These are phyloP conservation scores for Coniochaeta ligniaria DNA, from an alignment of 2,329 filamentous ascomycete species.

Conservation along the genomic window DNA sequence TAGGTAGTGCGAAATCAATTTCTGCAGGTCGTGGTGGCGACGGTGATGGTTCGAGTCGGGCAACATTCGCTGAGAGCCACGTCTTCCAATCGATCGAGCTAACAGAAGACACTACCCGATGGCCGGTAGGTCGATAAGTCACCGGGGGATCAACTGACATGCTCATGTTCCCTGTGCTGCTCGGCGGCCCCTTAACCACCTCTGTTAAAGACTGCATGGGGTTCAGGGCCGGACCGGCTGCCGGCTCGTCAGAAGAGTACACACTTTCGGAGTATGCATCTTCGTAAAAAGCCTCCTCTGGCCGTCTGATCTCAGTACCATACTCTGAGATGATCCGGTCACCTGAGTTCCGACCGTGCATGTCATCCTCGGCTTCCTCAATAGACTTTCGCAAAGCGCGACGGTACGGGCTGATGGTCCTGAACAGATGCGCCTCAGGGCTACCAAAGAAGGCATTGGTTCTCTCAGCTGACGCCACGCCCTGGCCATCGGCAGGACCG, in stretches of 20 bases:
- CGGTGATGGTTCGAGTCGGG: slow-evolving; percentile 20
- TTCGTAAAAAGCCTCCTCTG: not conserved
- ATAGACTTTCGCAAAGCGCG: slow-evolving; percentile 42
- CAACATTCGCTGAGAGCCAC: slow-evolving; percentile 29
- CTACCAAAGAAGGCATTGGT: slow-evolving; percentile 46
- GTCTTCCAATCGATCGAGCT: slow-evolving; percentile 39
- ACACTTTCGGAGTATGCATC: slow-evolving; percentile 1
- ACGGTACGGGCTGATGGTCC: slow-evolving; percentile 48
- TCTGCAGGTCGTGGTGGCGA: slow-evolving; percentile 14
- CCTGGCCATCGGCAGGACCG: not conserved
- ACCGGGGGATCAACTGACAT: slow-evolving; percentile 14
- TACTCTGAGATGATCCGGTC: not conserved
- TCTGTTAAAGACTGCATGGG: not conserved
- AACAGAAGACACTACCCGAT: slow-evolving; percentile 30
- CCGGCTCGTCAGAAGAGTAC: slow-evolving; percentile 1
- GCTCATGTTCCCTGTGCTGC: slow-evolving; percentile 7
- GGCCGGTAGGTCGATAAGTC: slow-evolving; percentile 20
- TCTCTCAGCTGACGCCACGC: slow-evolving; percentile 16
- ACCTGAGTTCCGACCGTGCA: slow-evolving; percentile 11
- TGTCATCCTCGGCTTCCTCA: slow-evolving; percentile 13
- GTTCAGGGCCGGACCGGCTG: not conserved
- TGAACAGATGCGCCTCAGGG: slow-evolving; percentile 41
- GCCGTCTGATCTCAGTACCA: not conserved
- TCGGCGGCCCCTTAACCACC: not conserved
- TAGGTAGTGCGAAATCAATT: slow-evolving; percentile 14